Conservation (phyloP, 192 early-diverging fungal species). For the Entophlyctis helioformis region DNA sequence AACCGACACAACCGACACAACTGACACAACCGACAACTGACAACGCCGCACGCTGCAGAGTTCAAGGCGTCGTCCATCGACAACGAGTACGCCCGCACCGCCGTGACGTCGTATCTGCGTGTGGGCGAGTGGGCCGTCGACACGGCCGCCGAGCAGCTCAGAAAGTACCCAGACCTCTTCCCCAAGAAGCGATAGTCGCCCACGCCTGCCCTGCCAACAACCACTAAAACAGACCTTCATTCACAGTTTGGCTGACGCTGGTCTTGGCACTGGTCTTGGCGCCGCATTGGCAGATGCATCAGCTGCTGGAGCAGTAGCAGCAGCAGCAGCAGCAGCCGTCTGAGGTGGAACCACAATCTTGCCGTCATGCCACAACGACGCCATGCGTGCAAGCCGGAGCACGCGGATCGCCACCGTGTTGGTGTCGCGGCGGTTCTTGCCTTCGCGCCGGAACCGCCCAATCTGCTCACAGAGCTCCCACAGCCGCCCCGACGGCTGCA, state of each 20-base stretch:
- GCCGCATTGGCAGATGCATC: no score
- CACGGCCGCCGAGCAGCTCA: constrained; percentile 7
- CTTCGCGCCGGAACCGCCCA: constrained; percentile 66
- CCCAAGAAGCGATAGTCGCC: no score
- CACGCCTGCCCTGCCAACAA: no score
- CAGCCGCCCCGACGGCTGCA: constrained; percentile 45
- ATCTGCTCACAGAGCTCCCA: constrained; percentile 76
- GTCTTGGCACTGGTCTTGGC: no score
- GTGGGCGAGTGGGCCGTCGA: constrained; percentile 19
- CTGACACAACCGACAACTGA: no score
- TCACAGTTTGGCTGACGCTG: no score
- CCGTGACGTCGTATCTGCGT: constrained; percentile 4
- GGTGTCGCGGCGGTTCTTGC: constrained; percentile 76
- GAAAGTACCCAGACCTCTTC: constrained; percentile 15
- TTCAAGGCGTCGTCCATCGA: constrained; percentile 15
- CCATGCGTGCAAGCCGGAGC: constrained; percentile 26
- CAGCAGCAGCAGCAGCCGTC: no score
- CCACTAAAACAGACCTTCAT: no score
- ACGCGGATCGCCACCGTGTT: constrained; percentile 49
- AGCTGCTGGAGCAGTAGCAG: no score
- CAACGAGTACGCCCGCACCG: constrained; percentile 9
- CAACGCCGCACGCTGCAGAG: no score
- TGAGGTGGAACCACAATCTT: no score
- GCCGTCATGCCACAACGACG: constrained; percentile 10
- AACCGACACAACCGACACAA: no score